phyloP scores from a whole-genome alignment of 2,329 filamentous ascomycete genomes.

The Sordariomycetes sp. region DNA sequence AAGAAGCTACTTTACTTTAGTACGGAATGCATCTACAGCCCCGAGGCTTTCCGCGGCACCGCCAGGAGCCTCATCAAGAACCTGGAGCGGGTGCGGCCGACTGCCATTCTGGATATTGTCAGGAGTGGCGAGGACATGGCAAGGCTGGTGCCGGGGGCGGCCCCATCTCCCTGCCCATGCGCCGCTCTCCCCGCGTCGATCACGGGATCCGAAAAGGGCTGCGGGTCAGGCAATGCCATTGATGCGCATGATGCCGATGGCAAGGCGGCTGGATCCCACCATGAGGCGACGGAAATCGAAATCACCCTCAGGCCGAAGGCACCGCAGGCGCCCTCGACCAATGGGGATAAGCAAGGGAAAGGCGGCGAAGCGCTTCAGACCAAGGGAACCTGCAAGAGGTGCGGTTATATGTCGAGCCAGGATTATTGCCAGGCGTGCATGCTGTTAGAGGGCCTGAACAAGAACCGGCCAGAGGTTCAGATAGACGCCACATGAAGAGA shows the following conservation, averaged over 20 bases:
- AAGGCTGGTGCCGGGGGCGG: conserved; percentile 42
- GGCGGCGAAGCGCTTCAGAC: conserved; percentile 41
- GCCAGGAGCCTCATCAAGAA: conserved; percentile 90
- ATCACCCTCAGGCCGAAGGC: conserved; percentile 10
- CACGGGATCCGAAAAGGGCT: conserved; percentile 2
- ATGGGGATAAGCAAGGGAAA: conserved; percentile 5
- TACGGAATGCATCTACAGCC: conserved; percentile 96
- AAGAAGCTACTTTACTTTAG: conserved; percentile 96
- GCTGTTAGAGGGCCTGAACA: conserved; percentile 82
- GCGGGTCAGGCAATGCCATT: conserved; percentile 38
- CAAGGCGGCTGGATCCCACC: conserved; percentile 43
- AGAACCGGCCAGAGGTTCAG: conserved; percentile 48
- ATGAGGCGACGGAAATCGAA: conserved; percentile 15
- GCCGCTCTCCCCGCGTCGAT: conserved; percentile 1
- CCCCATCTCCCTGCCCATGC: conserved; percentile 1
- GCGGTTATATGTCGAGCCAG: conserved; percentile 94
- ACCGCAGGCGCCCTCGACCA: neutral
- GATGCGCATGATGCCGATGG: conserved; percentile 64
- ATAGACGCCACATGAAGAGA: conserved; percentile 21
- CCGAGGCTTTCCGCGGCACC: conserved; percentile 89
- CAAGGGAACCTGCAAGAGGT: conserved; percentile 72
- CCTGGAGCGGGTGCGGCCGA: conserved; percentile 81
- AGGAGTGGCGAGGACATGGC: conserved; percentile 95
- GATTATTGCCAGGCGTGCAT: conserved; percentile 87
- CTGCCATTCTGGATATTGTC: conserved; percentile 89